Evolutionary conservation across 192 early-diverging fungal genomes (phyloP).

Genomic region (Rhizophagus sp.): DNA sequence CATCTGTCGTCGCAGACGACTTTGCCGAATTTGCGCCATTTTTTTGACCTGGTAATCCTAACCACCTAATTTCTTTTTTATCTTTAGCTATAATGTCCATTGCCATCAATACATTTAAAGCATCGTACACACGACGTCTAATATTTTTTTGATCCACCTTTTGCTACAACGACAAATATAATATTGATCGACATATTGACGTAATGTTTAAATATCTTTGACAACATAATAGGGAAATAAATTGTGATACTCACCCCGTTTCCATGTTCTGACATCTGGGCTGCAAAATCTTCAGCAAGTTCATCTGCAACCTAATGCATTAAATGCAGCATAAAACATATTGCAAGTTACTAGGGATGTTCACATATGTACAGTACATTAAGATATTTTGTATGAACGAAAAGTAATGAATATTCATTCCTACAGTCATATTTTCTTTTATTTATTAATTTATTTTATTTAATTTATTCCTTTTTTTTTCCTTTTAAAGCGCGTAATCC

Average conservation of each 20-base stretch:
- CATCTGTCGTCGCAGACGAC: constrained; percentile 24
- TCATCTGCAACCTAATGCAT: constrained; percentile 54
- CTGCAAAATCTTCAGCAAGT: constrained; percentile 45
- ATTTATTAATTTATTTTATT: neutral
- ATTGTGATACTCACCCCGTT: neutral
- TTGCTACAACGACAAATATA: constrained; percentile 14
- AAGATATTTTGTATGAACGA: neutral
- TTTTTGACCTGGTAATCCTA: constrained; percentile 51
- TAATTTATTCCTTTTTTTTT: neutral
- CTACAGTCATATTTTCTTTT: neutral
- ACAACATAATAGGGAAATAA: no score
- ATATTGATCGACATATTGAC: neutral
- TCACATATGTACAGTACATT: neutral
- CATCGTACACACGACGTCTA: constrained; percentile 70
- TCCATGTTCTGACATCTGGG: constrained; percentile 10
- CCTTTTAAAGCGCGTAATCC: neutral
- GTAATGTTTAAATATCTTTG: no score
- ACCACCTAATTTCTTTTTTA: constrained; percentile 65
- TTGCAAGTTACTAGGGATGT: constrained; percentile 29
- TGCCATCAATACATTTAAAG: constrained; percentile 68
- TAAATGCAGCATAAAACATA: neutral
- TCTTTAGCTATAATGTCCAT: constrained; percentile 66
- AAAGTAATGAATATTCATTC: neutral
- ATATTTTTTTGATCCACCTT: constrained; percentile 63
- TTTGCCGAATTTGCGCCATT: neutral